Evolutionary conservation across 2,329 filamentous ascomycete genomes (phyloP), one percentile per base, ranked within the genome.

Genomic region (Cercospora beticola): DNA sequence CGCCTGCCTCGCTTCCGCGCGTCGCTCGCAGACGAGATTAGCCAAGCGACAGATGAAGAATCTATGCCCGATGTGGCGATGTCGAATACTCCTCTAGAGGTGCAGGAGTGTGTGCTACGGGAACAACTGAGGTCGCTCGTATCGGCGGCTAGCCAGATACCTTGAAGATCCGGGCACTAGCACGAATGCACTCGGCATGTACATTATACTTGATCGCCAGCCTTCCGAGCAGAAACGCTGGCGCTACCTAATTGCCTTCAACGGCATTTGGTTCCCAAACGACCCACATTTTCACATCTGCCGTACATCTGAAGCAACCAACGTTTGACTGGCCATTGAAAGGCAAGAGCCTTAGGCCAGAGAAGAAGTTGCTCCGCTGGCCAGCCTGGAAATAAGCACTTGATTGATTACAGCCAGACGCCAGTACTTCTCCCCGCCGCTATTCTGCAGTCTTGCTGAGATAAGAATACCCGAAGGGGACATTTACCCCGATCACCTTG

Each of bases 111-210:
- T n/a, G 58, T 40, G 30, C 58, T 61, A 7, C 58, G 58, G n/a
- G 58, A 61, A 40, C 58, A 61, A 43, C n/a, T 61, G 31, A 18
- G 58, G 31, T 40, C 31, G 58, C 31, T 61, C 21, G 31, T 61
- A 14, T 40, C 58, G n/a, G 58, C 18, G 28, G 58, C 58, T 54
- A 28, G 49, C 23, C 49, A 54, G 49, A 54, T 28, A 23, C 49
- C 21, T 23, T 54, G 49, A 54, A 21, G 18, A 52, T 26, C 12
- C 46, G 10, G 10, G 18, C 10, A n/a, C 46, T 52, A 52, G 46
- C 46, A 21, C 46, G 10, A 52, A 52, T 21, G 46, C 46, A 52
- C 46, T 21, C 21, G 46, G 18, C 43, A 49, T 21, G 43, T 49
- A 21, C 18, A 49, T 49, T 52, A 26, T 52, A 26, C 21, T 23